phyloP scores from a whole-genome alignment of 345 rosid species.

The Geranium brycei region DNA sequence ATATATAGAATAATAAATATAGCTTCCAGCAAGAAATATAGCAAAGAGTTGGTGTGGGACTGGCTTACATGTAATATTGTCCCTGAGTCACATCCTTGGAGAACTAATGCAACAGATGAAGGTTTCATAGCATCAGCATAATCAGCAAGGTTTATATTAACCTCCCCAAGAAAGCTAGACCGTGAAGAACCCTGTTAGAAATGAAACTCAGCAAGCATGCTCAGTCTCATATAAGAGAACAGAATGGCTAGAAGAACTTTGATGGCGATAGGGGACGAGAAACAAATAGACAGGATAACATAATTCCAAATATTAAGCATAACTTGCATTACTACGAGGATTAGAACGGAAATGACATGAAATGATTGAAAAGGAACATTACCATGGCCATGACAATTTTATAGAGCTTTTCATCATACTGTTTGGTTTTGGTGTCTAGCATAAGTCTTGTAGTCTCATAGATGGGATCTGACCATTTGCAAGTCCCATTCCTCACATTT shows the following conservation, averaged over 20 bases:
- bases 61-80: constrained; percentile 76
- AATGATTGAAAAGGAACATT: constrained; percentile 10
- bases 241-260: neutral
- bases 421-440: constrained; percentile 65
- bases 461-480: constrained; percentile 99
- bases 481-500: constrained; percentile 84
- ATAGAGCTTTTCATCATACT: constrained; percentile 69
- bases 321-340: neutral
- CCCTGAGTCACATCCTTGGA: constrained; percentile 82
- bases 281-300: neutral
- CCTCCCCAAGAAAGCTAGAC: constrained; percentile 87
- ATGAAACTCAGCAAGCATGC: constrained; percentile 12
- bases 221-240: neutral
- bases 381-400: constrained; percentile 86
- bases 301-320: neutral
- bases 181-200: constrained; percentile 74
- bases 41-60: no score
- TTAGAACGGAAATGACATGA: neutral
- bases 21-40: no score
- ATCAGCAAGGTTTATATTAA: constrained; percentile 78
- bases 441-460: constrained; percentile 94
- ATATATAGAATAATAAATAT: no score
- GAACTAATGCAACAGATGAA: constrained; percentile 45
- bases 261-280: neutral
- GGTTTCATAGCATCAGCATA: constrained; percentile 87